These are phyloP conservation scores for Aspergillus diversus DNA, from an alignment of 495 filamentous ascomycete species.

Conservation along the genomic window DNA sequence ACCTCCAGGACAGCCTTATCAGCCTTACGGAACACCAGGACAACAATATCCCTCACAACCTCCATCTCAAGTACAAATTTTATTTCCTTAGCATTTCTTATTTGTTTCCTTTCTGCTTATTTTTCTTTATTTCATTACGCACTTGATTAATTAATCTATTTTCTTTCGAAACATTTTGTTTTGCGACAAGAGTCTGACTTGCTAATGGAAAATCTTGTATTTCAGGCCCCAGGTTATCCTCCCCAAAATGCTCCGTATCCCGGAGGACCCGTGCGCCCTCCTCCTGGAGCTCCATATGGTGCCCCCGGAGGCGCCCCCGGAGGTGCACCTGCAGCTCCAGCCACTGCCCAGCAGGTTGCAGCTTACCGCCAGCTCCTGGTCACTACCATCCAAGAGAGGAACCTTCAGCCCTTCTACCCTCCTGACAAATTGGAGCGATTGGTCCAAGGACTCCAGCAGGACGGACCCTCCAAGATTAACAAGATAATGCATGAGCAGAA, in stretches of 20 bases:
- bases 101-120: conserved; percentile 21
- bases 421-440: conserved; percentile 44
- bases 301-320: conserved; percentile 34
- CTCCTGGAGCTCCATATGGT: conserved; percentile 31
- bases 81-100: conserved; percentile 5
- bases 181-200: conserved; percentile 15
- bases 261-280: conserved; percentile 34
- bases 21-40: conserved; percentile 41
- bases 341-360: conserved; percentile 50
- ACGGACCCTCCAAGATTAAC: conserved; percentile 53
- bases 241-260: conserved; percentile 40
- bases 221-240: conserved; percentile 33
- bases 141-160: neutral
- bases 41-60: conserved; percentile 39
- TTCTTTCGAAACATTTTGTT: too few species aligned
- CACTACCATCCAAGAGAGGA: conserved; percentile 59
- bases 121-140: conserved; percentile 4
- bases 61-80: conserved; percentile 31
- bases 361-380: conserved; percentile 59
- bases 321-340: conserved; percentile 34
- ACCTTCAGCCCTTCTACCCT: conserved; percentile 59
- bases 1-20: conserved; percentile 35
- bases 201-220: conserved; percentile 16
- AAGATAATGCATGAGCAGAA: conserved; percentile 57
- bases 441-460: conserved; percentile 40